Evolutionary conservation across 2,329 filamentous ascomycete species (phyloP).

Genomic region (Aspergillus vadensis): DNA sequence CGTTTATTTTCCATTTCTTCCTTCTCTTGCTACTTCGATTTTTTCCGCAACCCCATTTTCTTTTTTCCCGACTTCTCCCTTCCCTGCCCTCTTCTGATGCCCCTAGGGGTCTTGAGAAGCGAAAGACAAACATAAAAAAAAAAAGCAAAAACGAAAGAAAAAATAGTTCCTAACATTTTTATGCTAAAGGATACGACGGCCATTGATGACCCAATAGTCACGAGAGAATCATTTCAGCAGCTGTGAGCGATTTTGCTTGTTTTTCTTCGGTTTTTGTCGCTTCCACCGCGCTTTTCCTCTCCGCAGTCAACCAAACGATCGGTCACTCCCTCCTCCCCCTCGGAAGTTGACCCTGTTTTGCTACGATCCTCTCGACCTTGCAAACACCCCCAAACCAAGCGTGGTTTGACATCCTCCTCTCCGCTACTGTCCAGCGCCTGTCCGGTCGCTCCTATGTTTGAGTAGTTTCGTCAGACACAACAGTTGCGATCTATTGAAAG

Average conservation of each 20-base stretch:
- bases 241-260: conserved; percentile 21
- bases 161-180: conserved; percentile 13
- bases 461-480: conserved; percentile 27
- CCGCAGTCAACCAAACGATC: neutral
- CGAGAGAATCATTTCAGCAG: conserved; percentile 21
- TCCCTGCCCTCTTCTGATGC: conserved; percentile 14
- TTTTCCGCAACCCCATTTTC: conserved; percentile 10
- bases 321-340: conserved; percentile 10
- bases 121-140: neutral
- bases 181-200: conserved; percentile 17
- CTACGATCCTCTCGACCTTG: conserved; percentile 12
- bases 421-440: conserved; percentile 11
- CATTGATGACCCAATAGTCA: conserved; percentile 24
- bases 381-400: neutral
- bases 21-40: conserved; percentile 7
- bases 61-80: conserved; percentile 19
- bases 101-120: conserved; percentile 8
- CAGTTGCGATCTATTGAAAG: conserved; percentile 25
- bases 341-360: conserved; percentile 16
- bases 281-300: conserved; percentile 12
- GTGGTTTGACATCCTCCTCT: conserved; percentile 3
- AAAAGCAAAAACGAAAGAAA: conserved; percentile 14
- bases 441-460: conserved; percentile 36
- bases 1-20: conserved; percentile 17
- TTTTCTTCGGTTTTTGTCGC: conserved; percentile 11